Percentiles rank a stretch among this genome's conserved stretches.
These are phyloP conservation scores for Candida jianshihensis DNA, from an alignment of 805 yeast genomes.

Conservation along the genomic window DNA sequence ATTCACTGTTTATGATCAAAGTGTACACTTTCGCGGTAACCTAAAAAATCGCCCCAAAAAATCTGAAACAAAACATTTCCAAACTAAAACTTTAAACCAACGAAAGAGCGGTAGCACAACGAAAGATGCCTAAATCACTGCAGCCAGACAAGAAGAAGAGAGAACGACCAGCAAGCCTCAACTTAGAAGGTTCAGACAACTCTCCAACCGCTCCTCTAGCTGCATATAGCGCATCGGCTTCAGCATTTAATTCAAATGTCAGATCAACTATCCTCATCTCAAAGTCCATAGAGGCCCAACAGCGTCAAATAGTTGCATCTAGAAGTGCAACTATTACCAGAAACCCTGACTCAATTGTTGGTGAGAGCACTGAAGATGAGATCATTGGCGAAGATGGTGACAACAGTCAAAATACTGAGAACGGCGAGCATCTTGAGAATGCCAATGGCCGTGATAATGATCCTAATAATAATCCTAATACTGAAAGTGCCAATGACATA, in stretches of 20 bases:
- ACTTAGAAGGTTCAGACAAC: constrained; percentile 15
- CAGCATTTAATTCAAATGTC: constrained; percentile 22
- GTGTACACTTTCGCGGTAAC: too few species aligned
- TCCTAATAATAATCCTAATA: background rate
- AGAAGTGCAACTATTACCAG: constrained; percentile 6
- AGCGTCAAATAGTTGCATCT: constrained; percentile 21
- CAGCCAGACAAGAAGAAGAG: constrained; percentile 17
- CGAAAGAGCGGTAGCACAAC: too few species aligned
- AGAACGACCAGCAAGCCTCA: constrained; percentile 22
- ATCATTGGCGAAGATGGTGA: constrained; percentile 1
- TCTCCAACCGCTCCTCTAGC: constrained; percentile 25
- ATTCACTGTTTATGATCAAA: too few species aligned
- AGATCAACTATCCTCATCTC: constrained; percentile 20
- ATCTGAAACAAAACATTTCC: background rate
- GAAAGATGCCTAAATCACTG: too few species aligned
- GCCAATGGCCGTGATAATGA: constrained; percentile 3
- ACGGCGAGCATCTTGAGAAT: constrained; percentile 5
- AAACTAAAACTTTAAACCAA: background rate
- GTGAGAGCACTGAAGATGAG: background rate
- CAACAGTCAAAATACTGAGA: constrained; percentile 4
- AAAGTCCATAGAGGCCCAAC: constrained; percentile 21
- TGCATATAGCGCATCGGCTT: too few species aligned
- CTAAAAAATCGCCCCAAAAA: background rate
- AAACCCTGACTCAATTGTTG: background rate
- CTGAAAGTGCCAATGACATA: background rate